Percentiles rank a stretch among this genome's conserved stretches.
These are phyloP conservation scores for Magnolia officinalis DNA, from an alignment of 164 flowering plant genomes.

Conservation along the genomic window DNA sequence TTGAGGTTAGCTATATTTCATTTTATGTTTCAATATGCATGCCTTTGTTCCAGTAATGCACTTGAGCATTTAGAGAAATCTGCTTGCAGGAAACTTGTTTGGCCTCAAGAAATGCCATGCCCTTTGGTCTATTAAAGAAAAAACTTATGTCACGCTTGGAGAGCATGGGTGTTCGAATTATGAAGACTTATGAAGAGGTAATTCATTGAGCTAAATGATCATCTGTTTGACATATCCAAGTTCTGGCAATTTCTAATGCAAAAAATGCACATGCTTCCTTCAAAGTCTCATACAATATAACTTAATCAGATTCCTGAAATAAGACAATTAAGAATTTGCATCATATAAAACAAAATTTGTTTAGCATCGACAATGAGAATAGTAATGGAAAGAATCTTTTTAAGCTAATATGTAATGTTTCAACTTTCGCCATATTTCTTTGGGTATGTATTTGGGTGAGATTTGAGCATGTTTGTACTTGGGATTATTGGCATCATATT, in stretches of 20 bases:
- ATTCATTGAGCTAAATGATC: not conserved
- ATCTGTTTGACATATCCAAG: not conserved
- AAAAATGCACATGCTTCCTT: not conserved
- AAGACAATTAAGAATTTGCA: not conserved
- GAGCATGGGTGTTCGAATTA: slow-evolving; percentile 71
- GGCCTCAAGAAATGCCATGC: slow-evolving; percentile 91
- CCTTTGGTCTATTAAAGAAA: slow-evolving; percentile 74
- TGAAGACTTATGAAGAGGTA: slow-evolving; percentile 91
- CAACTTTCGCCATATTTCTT: not conserved
- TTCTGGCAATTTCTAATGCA: not conserved
- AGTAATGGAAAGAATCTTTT: not conserved
- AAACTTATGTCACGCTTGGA: slow-evolving; percentile 75
- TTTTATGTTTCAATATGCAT: not conserved
- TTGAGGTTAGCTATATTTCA: slow-evolving; percentile 55
- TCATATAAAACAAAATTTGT: not conserved
- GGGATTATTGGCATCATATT: too few relatives aligned
- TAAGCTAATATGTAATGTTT: not conserved
- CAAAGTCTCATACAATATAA: not conserved
- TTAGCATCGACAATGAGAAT: not conserved
- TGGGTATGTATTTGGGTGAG: not conserved
- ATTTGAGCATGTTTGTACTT: not conserved
- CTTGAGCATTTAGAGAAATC: not conserved
- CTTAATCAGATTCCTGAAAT: not conserved
- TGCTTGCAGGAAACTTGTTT: slow-evolving; percentile 90
- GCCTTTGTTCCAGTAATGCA: slow-evolving; percentile 1